Percentiles rank a stretch among this genome's conserved stretches.
Evolutionary conservation across 2,329 filamentous ascomycete genomes (phyloP).

Genomic region (Fusarium beomiforme): DNA sequence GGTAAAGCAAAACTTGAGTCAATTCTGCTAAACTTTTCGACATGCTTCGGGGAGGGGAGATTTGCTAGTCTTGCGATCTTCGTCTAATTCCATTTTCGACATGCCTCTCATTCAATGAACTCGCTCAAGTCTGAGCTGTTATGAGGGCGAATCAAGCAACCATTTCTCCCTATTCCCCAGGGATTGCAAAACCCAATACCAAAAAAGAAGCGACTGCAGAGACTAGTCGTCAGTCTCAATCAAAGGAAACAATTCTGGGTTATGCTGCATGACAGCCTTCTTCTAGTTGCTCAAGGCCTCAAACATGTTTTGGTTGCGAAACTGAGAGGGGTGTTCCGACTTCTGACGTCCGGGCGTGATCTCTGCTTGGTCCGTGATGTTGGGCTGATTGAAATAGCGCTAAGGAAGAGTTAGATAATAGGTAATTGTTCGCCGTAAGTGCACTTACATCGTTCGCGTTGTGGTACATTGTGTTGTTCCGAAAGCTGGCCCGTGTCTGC

Average conservation of each 20-base stretch:
- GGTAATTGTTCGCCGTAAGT: background rate
- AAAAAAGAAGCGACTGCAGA: background rate
- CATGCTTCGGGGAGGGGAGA: background rate
- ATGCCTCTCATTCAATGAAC: background rate
- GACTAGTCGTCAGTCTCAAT: background rate
- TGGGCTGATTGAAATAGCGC: background rate
- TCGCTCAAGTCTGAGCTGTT: background rate
- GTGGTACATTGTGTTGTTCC: background rate
- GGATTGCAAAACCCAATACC: background rate
- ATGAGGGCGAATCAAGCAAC: background rate
- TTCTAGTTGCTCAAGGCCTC: conserved; percentile 11
- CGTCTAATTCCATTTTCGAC: background rate
- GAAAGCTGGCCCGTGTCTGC: background rate
- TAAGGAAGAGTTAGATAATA: background rate
- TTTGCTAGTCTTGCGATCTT: background rate
- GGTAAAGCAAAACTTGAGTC: background rate
- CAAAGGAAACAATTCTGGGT: background rate
- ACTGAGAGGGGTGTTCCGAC: conserved; percentile 26
- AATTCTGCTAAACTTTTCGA: background rate
- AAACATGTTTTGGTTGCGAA: conserved; percentile 36
- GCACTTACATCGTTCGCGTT: background rate
- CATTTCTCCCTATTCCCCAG: background rate
- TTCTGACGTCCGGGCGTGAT: background rate
- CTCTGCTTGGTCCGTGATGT: background rate
- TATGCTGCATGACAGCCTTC: background rate